Base-by-base conservation (phyloP, 371 early-diverging fungal species). In the Apophysomyces sp. region DNA sequence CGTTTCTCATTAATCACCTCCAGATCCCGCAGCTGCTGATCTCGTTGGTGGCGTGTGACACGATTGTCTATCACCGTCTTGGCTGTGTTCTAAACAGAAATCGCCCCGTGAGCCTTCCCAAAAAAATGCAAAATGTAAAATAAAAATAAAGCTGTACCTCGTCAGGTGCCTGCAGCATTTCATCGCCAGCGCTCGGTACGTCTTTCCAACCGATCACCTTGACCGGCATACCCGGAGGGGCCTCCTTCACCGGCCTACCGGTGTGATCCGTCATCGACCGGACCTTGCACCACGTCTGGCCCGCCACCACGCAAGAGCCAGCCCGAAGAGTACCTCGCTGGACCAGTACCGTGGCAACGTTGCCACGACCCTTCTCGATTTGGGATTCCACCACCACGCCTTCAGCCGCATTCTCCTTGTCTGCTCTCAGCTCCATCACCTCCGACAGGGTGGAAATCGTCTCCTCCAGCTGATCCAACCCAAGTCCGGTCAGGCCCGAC, bases 201-300 rank as follows among this genome's bases (percentile, higher is more conserved):
- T 90, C 92, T 67, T 93, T 92, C 98, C 98, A 97, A 1, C 98
- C 98, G 66, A 84, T 86, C 13, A 97, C 86, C 61, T 92, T 88
- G 52, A 94, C 94, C 1, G 98, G 94, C 15, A 80, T 83, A 26
- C 96, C 94, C 1, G 98, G 98, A 1, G 81, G 78, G n/a, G 94
- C 97, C 61, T 83, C 77, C 62, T 87, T 85, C 26, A 96, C 74
- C 1, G 72, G 39, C 52, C 82, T 75, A 11, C 95, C 94, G 37
- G 80, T 78, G 58, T 96, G 93, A 63, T 94, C 91, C 0, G 81
- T 80, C 84, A 98, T 88, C 4, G 85, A 74, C 30, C 93, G 81
- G n/a, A 97, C 94, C 68, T 90, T 93, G 74, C 94, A 92, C 91
- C 92, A 94, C 1, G 92, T 81, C 4, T 83, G 84, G 0, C 93